Evolutionary conservation across 108 stramenopile species (phyloP).

Genomic region (Skeletonema tropicum): DNA sequence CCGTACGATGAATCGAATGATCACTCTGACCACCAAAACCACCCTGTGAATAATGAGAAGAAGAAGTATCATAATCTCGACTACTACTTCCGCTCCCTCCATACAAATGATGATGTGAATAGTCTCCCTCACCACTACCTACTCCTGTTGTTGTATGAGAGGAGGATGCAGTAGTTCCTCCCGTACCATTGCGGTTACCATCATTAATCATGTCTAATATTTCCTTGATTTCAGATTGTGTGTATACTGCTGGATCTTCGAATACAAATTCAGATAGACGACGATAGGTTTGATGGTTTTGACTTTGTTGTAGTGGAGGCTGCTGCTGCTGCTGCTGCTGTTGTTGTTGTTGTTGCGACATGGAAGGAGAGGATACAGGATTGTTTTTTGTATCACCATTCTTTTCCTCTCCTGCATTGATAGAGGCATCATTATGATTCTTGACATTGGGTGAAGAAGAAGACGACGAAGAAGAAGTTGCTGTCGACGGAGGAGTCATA

Average conservation of each 20-base stretch:
- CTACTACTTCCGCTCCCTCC: conserved; percentile 2
- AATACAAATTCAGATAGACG: conserved; percentile 72
- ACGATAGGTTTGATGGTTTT: conserved; percentile 64
- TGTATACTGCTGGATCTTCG: conserved; percentile 85
- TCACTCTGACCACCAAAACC: conserved; percentile 1
- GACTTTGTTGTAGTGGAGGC: conserved; percentile 3
- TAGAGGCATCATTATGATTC: background rate
- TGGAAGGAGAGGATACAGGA: background rate
- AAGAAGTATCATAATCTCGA: conserved; percentile 8
- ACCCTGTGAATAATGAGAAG: background rate
- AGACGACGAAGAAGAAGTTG: background rate
- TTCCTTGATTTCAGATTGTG: conserved; percentile 78
- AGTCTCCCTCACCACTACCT: conserved; percentile 12
- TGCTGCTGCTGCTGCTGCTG: conserved; percentile 18
- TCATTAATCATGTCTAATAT: conserved; percentile 91
- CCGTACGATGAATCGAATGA: background rate
- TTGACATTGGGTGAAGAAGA: background rate
- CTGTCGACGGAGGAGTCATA: background rate
- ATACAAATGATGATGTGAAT: conserved; percentile 12
- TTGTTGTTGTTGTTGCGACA: background rate
- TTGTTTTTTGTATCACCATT: background rate
- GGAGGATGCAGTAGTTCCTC: conserved; percentile 23
- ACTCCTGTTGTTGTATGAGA: conserved; percentile 6
- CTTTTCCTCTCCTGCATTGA: background rate
- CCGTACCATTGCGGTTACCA: conserved; percentile 57